Percentiles rank a stretch among this genome's conserved stretches.
Conservation (phyloP, 805 yeast genomes). For the Lipomyces spencermartinsiae region DNA sequence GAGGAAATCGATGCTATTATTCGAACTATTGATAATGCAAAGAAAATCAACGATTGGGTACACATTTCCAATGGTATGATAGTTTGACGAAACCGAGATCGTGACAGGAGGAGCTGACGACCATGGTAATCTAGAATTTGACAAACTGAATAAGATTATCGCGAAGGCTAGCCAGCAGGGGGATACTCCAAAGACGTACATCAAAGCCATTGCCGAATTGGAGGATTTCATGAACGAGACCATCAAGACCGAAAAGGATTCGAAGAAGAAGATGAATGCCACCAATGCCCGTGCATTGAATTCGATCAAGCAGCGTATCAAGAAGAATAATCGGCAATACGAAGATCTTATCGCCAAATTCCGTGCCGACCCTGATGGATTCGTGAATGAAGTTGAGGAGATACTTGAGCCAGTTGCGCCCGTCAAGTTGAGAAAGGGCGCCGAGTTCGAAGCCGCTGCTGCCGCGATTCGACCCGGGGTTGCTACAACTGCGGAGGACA, state of each 20-base stretch:
- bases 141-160: constrained; percentile 70
- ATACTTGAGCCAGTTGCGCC: constrained; percentile 33
- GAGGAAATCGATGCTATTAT: constrained; percentile 80
- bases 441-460: constrained; percentile 44
- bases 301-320: constrained; percentile 85
- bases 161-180: constrained; percentile 77
- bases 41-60: constrained; percentile 79
- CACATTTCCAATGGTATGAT: constrained; percentile 55
- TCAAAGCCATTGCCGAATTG: constrained; percentile 70
- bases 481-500: constrained; percentile 47
- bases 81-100: not conserved
- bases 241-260: constrained; percentile 58
- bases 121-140: constrained; percentile 60
- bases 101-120: not conserved
- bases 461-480: constrained; percentile 45
- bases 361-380: constrained; percentile 74
- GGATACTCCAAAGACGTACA: constrained; percentile 72
- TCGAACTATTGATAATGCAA: constrained; percentile 71
- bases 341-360: constrained; percentile 63
- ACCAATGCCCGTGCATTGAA: constrained; percentile 85
- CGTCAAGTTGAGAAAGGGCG: constrained; percentile 33
- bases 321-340: constrained; percentile 75
- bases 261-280: constrained; percentile 77
- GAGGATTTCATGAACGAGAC: constrained; percentile 69
- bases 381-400: constrained; percentile 56